Conservation (phyloP, 352 stramenopile species). For the Pythium periplocum region DNA sequence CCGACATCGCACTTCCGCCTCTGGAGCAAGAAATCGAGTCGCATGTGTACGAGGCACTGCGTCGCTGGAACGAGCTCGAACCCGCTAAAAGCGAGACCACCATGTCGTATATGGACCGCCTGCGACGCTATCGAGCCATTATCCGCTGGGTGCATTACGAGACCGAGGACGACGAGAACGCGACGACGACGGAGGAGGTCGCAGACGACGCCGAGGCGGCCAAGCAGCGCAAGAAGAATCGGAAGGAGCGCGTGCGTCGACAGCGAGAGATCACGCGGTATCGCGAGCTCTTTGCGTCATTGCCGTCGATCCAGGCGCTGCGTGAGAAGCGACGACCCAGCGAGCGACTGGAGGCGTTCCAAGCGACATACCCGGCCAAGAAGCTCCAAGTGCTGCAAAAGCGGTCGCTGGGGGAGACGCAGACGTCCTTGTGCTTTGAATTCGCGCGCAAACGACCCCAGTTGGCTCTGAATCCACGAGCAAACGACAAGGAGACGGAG, state of each 20-base stretch:
- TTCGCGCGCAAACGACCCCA: constrained; percentile 38
- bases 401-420: constrained; percentile 48
- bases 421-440: constrained; percentile 51
- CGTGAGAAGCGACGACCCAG: constrained; percentile 38
- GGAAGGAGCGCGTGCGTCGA: constrained; percentile 15
- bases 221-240: too few relatives aligned
- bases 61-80: constrained; percentile 55
- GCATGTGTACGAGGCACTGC: constrained; percentile 49
- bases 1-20: constrained; percentile 40
- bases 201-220: background rate
- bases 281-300: constrained; percentile 25
- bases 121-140: constrained; percentile 56
- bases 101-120: constrained; percentile 46
- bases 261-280: constrained; percentile 22
- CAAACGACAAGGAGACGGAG: background rate
- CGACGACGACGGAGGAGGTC: constrained; percentile 8
- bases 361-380: constrained; percentile 50
- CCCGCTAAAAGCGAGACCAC: constrained; percentile 38
- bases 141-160: constrained; percentile 43
- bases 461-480: background rate
- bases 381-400: constrained; percentile 34
- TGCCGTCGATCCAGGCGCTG: constrained; percentile 37
- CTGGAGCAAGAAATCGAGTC: constrained; percentile 54
- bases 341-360: constrained; percentile 38
- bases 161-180: constrained; percentile 17